Evolutionary conservation across 495 filamentous ascomycete species (phyloP), one percentile per base, ranked within the genome.

Genomic region (Neurospora cerealis): DNA sequence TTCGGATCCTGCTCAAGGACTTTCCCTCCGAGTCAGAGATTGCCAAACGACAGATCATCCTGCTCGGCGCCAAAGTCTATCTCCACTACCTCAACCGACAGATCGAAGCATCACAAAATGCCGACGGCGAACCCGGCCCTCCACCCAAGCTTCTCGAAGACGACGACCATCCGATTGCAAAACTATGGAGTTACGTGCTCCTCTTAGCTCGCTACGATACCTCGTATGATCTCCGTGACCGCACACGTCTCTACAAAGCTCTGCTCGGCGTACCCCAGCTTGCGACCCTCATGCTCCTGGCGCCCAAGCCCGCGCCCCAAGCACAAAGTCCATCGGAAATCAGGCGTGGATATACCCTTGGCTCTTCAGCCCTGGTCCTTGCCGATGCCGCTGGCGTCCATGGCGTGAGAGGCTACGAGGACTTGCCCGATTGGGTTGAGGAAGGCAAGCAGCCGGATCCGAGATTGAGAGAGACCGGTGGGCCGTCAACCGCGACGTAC

Each of bases 21-120:
- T 99, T 97, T 76, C 85, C 89, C 3, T 89, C 92, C 73, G 96
- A 99, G 80, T 89, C 89, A 0, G 95, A 97, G 77, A 82, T 89
- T 21, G 94, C 92, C 34, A 97, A 97, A 79, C 86, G 93, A 60
- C 96, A 98, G 79, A 96, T 98, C 77, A 89, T 98, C 5, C 86
- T 98, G 5, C 86, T 99, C 5, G 96, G 93, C 17, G 95, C 96
- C 13, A 98, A 97, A 75, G 94, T 98, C 7, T 98, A 98, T 79
- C 87, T 98, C 4, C 93, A 97, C 78, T 87, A 96, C 78, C 83
- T 98, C 24, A 95, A 95, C 74, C 85, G 88, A 36, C 78, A 85
- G 71, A 79, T 82, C 17, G 83, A 86, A 41, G 79, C 77, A 17
- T 78, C 84, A 41, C 75, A 83, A 38, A 44, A 74, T 1, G 77